These are phyloP conservation scores for Apiospora phragmitis DNA, from an alignment of 2,329 filamentous ascomycete species.

Conservation along the genomic window DNA sequence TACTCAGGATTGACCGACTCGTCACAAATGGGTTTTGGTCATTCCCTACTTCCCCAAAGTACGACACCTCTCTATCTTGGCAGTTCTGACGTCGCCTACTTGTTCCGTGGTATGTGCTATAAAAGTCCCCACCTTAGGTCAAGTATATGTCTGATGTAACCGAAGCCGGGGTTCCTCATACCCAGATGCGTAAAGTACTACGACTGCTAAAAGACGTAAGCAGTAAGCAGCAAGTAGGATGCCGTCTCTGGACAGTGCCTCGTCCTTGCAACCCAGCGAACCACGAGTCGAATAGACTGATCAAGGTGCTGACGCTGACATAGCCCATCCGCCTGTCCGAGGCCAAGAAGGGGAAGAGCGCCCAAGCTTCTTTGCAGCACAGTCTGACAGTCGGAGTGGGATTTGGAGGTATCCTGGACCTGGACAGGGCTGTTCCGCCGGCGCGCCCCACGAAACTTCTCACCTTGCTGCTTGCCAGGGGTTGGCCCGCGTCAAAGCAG, in stretches of 20 bases:
- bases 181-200: background rate
- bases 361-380: background rate
- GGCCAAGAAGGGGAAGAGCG: background rate
- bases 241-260: background rate
- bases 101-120: background rate
- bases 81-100: background rate
- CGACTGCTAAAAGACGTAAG: background rate
- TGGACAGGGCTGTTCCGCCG: background rate
- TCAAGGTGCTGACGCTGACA: constrained; percentile 1
- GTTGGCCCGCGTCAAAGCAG: background rate
- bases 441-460: background rate
- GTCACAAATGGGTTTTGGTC: background rate
- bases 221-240: background rate
- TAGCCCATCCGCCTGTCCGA: background rate
- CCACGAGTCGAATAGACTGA: background rate
- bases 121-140: background rate
- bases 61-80: background rate
- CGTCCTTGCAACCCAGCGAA: background rate
- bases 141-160: background rate
- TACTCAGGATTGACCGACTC: background rate
- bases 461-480: background rate
- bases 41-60: background rate
- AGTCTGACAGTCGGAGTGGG: background rate
- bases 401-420: background rate
- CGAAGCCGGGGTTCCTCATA: background rate